Evolutionary conservation across 1,284 basidiomycete species (phyloP), one percentile per base, ranked within the genome.

Genomic region (Cutaneotrichosporon cavernicola): DNA sequence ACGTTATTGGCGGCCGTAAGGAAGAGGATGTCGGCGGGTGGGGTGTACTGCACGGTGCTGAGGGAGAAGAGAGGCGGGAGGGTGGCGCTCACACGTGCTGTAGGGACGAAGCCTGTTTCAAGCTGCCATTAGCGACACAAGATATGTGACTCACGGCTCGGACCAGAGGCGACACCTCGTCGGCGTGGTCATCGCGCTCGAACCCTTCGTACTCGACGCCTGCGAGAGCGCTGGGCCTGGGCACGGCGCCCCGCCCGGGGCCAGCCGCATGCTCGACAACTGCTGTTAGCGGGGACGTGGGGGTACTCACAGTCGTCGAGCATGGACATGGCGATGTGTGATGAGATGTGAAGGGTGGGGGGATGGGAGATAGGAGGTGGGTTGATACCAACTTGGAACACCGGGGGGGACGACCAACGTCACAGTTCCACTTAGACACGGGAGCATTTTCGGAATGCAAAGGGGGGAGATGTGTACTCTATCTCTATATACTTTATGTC

Each of bases 1-100:
- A 91, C 84, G 78, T 96, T 93, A 57, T 90, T 92, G 65, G 88
- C 89, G 62, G 94, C 90, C 21, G 87, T 88, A 53, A 97, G 86
- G 58, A 88, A 86, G 43, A 90, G 80, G 30, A 97, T 85, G 22
- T 89, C 85, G 1, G 91, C 90, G 21, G 92, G 89, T 40, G 93
- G 89, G 1, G 89, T 86, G 77, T 90, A 94, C 81, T 97, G 94
- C 11, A 97, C 92, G 68, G 88, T 85, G 57, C 88, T 90, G 18
- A 95, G 86, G 65, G 90, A 88, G 81, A 95, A 94, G 69, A 94
- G 85, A 11, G 90, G 89, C 10, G 85, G 80, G 14, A 84, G 80
- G 7, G 68, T 56, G 6, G 80, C 72, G 43, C 72, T 65, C 60
- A 75, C 65, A 57, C 66, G 71, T 5, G 72, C 65, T 1, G 77